phyloP scores from a whole-genome alignment of 371 early-diverging fungal genomes.

The Rhizopus delemar region DNA sequence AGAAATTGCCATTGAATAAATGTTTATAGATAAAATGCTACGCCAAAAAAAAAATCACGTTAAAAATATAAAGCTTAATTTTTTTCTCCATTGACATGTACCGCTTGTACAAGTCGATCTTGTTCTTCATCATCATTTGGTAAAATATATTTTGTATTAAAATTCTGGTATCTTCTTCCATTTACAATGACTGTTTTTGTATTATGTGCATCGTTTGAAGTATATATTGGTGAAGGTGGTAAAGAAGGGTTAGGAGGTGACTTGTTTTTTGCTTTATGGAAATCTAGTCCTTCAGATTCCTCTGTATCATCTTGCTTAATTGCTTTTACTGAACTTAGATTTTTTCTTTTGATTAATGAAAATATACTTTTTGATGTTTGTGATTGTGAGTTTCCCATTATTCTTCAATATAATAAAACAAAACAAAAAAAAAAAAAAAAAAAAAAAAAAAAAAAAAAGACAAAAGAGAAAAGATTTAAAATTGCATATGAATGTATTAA shows the following conservation, averaged over 20 bases:
- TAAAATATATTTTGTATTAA: slow-evolving; percentile 23
- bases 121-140: slow-evolving; percentile 42
- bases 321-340: too few species aligned
- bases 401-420: not conserved
- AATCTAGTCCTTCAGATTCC: too few species aligned
- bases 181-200: slow-evolving; percentile 3
- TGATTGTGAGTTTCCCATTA: not conserved
- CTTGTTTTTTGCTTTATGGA: not conserved
- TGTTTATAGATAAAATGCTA: slow-evolving; percentile 49
- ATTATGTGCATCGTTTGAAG: not conserved
- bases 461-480: not conserved
- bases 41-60: not conserved
- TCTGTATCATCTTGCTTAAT: too few species aligned
- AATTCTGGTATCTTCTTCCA: slow-evolving; percentile 30
- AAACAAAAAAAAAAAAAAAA: too few species aligned
- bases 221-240: slow-evolving; percentile 3
- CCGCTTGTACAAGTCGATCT: slow-evolving; percentile 40
- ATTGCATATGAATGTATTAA: too few species aligned
- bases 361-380: not conserved
- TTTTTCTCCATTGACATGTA: slow-evolving; percentile 10
- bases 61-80: not conserved
- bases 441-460: too few species aligned
- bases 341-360: not conserved
- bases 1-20: slow-evolving; percentile 38
- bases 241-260: not conserved